Percentiles rank a stretch among this genome's conserved stretches.
These are phyloP conservation scores for Schrenkiella parvula DNA, from an alignment of 345 rosid genomes.

Conservation along the genomic window DNA sequence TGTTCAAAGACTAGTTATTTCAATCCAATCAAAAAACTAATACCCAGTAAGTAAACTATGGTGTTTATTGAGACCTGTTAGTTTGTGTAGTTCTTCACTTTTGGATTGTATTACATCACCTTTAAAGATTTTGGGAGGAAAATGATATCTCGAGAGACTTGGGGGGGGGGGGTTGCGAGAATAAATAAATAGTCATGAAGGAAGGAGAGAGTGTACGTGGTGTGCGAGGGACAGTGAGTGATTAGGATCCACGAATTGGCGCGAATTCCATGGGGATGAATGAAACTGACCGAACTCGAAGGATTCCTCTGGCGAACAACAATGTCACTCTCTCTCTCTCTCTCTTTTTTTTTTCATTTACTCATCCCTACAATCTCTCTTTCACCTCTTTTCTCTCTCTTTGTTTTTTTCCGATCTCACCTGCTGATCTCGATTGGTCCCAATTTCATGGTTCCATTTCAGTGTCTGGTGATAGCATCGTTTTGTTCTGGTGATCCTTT, in stretches of 20 bases:
- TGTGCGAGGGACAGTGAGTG: constrained; percentile 15
- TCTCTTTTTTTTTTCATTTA: not conserved
- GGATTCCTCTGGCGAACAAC: constrained; percentile 37
- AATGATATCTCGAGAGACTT: not conserved
- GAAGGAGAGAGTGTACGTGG: constrained; percentile 18
- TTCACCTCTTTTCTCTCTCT: constrained; percentile 13
- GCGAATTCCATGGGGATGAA: constrained; percentile 57
- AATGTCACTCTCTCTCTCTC: constrained; percentile 47
- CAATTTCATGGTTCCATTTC: constrained; percentile 2
- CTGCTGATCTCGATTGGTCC: not conserved
- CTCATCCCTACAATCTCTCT: constrained; percentile 23
- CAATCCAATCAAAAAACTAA: not conserved
- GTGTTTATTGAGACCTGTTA: not conserved
- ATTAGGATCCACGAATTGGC: constrained; percentile 78
- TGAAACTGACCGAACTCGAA: constrained; percentile 44
- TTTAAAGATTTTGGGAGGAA: not conserved
- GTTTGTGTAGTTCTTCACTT: not conserved
- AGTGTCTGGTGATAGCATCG: constrained; percentile 11
- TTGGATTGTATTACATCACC: not conserved
- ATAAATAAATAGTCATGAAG: not conserved
- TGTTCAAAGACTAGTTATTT: not conserved
- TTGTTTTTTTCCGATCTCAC: not conserved
- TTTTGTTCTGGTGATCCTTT: constrained; percentile 9
- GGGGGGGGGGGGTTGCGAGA: not conserved
- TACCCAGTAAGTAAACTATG: not conserved